Conservation (phyloP, 768 basidiomycete genomes). For the Brasilioporus rufonigricans region DNA sequence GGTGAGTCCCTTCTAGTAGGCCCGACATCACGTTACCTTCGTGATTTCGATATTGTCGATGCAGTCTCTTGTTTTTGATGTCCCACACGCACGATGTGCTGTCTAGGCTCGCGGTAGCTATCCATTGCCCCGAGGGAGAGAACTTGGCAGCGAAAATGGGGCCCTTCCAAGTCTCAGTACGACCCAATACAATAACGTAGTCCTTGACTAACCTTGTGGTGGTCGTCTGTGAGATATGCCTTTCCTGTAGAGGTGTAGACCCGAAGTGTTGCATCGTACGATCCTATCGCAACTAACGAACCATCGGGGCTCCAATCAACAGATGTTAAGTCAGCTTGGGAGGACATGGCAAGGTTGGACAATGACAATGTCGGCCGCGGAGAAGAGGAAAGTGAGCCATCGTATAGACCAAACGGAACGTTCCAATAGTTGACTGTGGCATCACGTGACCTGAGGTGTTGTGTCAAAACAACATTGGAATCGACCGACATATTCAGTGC, state of each 20-base stretch:
- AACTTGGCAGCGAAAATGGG: conserved; percentile 80
- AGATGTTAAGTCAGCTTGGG: conserved; percentile 66
- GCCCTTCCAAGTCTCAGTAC: conserved; percentile 47
- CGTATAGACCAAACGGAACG: conserved; percentile 42
- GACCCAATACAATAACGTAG: background rate
- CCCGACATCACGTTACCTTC: conserved; percentile 43
- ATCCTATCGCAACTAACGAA: conserved; percentile 71
- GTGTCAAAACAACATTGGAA: conserved; percentile 3
- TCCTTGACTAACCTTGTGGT: conserved; percentile 56
- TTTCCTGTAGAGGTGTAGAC: conserved; percentile 62
- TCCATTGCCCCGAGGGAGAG: conserved; percentile 68
- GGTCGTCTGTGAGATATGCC: conserved; percentile 57
- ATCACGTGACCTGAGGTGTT: conserved; percentile 62
- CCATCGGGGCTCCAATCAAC: conserved; percentile 79
- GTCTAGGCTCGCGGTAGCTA: conserved; percentile 76
- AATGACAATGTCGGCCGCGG: conserved; percentile 42
- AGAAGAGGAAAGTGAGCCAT: conserved; percentile 13
- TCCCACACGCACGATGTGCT: conserved; percentile 80
- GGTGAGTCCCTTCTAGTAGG: background rate
- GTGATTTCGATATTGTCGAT: conserved; percentile 65
- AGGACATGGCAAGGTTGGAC: conserved; percentile 45
- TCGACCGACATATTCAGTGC: conserved; percentile 16
- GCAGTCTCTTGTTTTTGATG: conserved; percentile 55
- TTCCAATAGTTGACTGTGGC: conserved; percentile 74
- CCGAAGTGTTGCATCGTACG: conserved; percentile 70